phyloP scores from a whole-genome alignment of 768 basidiomycete species.

The Naganishia vaughanmartiniae region DNA sequence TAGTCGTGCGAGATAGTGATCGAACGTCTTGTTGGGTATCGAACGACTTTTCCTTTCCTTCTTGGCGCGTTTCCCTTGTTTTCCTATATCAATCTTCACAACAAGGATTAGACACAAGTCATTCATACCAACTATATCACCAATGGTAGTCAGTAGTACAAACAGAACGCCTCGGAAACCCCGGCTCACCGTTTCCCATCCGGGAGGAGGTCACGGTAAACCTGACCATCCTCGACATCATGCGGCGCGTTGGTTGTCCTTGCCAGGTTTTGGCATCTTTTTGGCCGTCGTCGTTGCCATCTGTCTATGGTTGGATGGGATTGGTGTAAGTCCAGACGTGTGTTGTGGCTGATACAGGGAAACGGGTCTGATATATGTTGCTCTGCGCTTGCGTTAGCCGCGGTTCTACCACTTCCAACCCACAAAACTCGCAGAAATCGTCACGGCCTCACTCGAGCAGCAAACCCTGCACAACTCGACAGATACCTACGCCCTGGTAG shows the following conservation, averaged over 20 bases:
- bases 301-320: conserved; percentile 39
- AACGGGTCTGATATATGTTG: neutral
- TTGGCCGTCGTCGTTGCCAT: conserved; percentile 36
- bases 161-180: conserved; percentile 14
- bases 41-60: neutral
- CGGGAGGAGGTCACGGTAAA: neutral
- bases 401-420: conserved; percentile 87
- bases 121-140: neutral
- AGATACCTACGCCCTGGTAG: conserved; percentile 70
- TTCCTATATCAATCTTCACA: neutral
- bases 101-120: too few relatives aligned
- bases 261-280: conserved; percentile 31
- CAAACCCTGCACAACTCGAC: conserved; percentile 42
- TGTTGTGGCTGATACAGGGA: neutral
- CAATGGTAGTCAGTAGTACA: neutral
- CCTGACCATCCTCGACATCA: neutral
- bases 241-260: conserved; percentile 21
- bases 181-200: neutral
- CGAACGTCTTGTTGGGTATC: neutral
- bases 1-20: neutral
- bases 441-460: conserved; percentile 66
- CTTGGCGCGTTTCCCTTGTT: neutral
- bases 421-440: conserved; percentile 66
- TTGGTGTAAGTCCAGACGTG: conserved; percentile 42
- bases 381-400: conserved; percentile 57